Percentiles rank a stretch among this genome's conserved stretches.
Conservation (phyloP, 1,284 basidiomycete species). For the Pulveroboletus ridleyi region DNA sequence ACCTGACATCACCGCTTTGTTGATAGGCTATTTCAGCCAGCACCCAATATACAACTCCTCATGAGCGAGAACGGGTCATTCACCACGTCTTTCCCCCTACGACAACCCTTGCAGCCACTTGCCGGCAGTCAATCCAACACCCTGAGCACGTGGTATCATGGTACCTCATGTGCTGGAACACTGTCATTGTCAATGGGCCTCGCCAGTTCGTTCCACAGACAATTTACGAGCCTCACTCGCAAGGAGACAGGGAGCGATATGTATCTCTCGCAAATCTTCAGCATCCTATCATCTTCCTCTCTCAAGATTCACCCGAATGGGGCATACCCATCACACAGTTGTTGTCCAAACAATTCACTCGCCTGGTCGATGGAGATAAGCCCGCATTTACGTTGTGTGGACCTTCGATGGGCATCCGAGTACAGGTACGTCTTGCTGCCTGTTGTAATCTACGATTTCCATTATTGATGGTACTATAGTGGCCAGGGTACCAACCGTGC, state of each 20-base stretch:
- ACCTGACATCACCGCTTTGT: not conserved
- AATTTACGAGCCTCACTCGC: constrained; percentile 72
- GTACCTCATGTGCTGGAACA: not conserved
- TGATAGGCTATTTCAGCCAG: not conserved
- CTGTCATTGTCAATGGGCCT: constrained; percentile 33
- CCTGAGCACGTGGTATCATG: constrained; percentile 14
- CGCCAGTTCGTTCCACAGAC: constrained; percentile 63
- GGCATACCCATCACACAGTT: constrained; percentile 62
- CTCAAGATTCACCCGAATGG: constrained; percentile 52
- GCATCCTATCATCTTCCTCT: constrained; percentile 62
- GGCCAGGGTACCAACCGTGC: constrained; percentile 75
- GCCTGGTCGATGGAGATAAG: constrained; percentile 55
- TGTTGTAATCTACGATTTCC: constrained; percentile 43
- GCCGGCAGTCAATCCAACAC: not conserved
- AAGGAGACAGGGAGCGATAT: constrained; percentile 70
- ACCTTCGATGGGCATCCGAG: constrained; percentile 71
- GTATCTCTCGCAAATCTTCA: constrained; percentile 71
- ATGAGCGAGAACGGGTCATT: not conserved
- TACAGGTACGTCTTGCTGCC: constrained; percentile 34
- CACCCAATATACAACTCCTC: not conserved
- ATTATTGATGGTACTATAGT: constrained; percentile 44
- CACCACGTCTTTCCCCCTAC: not conserved
- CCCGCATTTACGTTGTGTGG: constrained; percentile 66
- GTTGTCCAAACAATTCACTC: constrained; percentile 44
- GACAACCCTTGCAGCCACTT: not conserved